Evolutionary conservation across 1,284 basidiomycete genomes (phyloP).

Genomic region (Ceratobasidium papillatum): DNA sequence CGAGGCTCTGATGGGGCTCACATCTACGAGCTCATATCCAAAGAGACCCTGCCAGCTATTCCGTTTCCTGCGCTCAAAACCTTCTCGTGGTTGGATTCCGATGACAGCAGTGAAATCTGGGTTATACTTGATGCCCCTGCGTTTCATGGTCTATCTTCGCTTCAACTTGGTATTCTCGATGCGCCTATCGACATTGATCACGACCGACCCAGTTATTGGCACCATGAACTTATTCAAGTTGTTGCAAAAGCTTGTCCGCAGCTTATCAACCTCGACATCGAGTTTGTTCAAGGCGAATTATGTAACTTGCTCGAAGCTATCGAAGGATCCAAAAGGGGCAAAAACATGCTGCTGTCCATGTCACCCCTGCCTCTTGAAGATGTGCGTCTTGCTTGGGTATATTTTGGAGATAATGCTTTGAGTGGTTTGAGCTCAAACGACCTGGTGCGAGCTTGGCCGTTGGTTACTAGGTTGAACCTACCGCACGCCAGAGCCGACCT

Average conservation of each 20-base stretch:
- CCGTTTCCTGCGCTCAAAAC: neutral
- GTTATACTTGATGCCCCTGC: neutral
- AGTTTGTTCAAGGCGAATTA: neutral
- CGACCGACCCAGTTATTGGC: neutral
- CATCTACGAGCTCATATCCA: neutral
- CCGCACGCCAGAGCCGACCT: neutral
- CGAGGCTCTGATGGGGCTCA: neutral
- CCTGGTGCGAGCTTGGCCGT: neutral
- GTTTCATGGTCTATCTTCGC: neutral
- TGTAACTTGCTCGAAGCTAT: neutral
- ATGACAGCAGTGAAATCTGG: neutral
- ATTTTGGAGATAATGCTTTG: neutral
- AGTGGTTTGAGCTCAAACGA: neutral
- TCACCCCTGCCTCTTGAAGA: neutral
- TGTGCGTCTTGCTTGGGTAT: neutral
- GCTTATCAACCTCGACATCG: neutral
- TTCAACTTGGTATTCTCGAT: neutral
- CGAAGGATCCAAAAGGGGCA: neutral
- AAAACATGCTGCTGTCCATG: neutral
- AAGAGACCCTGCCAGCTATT: neutral
- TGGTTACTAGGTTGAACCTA: neutral
- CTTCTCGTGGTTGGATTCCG: neutral
- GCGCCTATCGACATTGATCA: neutral
- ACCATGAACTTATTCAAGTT: neutral
- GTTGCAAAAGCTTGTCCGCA: neutral